A percentile compares a stretch with the other conserved stretches of the same genome.
Evolutionary conservation across 2,329 filamentous ascomycete species (phyloP).

Genomic region (Keithomyces neogunnii): DNA sequence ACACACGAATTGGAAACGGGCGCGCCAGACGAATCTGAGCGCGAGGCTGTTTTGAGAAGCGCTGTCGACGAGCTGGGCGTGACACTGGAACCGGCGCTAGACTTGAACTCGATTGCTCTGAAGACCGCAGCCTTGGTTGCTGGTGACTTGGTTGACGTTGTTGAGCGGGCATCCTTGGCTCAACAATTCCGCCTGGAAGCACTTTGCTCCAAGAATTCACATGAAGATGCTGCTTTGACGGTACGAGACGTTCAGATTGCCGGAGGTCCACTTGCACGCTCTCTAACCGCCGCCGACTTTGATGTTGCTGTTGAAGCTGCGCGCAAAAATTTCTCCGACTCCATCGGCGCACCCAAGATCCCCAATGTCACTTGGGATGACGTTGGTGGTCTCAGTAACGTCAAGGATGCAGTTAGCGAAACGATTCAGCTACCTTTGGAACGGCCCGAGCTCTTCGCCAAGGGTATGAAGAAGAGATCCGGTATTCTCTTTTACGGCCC

Average conservation of each 20-base stretch:
- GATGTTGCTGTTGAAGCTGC: conserved; percentile 91
- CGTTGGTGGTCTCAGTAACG: conserved; percentile 84
- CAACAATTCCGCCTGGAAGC: conserved; percentile 66
- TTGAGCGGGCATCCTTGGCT: conserved; percentile 78
- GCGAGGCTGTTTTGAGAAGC: conserved; percentile 76
- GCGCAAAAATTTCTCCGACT: conserved; percentile 94
- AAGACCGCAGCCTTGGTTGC: conserved; percentile 95
- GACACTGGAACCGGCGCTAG: conserved; percentile 72
- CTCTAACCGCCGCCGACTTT: conserved; percentile 76
- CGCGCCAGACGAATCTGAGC: conserved; percentile 84
- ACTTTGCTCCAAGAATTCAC: conserved; percentile 46
- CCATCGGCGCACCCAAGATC: conserved; percentile 95
- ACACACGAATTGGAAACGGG: conserved; percentile 92
- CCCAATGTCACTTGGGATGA: conserved; percentile 96
- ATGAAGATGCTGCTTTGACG: conserved; percentile 39
- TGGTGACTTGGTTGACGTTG: conserved; percentile 87
- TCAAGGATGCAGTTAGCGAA: conserved; percentile 95
- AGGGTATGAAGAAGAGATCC: conserved; percentile 96
- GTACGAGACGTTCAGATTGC: conserved; percentile 80
- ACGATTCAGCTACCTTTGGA: conserved; percentile 92
- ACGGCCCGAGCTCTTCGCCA: conserved; percentile 86
- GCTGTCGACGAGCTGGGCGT: conserved; percentile 71
- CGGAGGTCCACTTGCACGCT: conserved; percentile 70
- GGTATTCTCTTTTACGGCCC: conserved; percentile 90
- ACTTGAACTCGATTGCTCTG: conserved; percentile 75